Evolutionary conservation across 164 flowering plant genomes (phyloP), one percentile per base, ranked within the genome.

Genomic region (Echeveria elegans): DNA sequence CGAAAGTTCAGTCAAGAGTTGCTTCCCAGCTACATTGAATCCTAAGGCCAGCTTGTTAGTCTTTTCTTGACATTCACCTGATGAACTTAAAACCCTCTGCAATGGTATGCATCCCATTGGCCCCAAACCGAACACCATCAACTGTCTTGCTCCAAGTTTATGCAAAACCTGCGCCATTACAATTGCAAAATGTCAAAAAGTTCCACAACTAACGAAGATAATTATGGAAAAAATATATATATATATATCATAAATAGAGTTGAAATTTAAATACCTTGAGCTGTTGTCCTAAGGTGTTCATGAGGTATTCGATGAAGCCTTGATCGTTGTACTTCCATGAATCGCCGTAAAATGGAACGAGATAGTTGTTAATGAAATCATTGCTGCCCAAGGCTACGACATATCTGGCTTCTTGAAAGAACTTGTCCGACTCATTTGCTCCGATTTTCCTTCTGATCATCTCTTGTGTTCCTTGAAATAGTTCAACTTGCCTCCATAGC

Each of bases 91-190:
- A 47, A 86, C 87, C 63, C 99, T 81, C 60, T 94, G 97, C 26
- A 94, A 86, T 7, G 99, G 99, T 34, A 94, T 94, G 75, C 99
- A 94, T 12, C 99, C 99, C 96, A 94, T 88, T 9, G 99, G 99
- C 5, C 97, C 99, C 41, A 94, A 75, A 66, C 99, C 99, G 68
- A 94, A 94, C 31, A 85, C 86, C 70, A 89, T 83, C 73, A 94
- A 60, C 66, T 88, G 37, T 63, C 96, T 72, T 47, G 87, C 99
- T 3, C 99, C 99, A 11, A 88, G 43, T 8, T 72, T 32, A 61
- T 94, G 86, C 72, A 94, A 65, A 30, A 83, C 18, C 99, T 94
- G 36, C 23, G 41, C 11, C 63, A 53, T 2, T 5, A 53, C 31
- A 0, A 36, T n/a, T 38, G 32, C 37, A 28, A 71, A 48, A 48